Percentiles rank a stretch among this genome's conserved stretches.
Conservation (phyloP, 2,329 filamentous ascomycete species). For the Colletotrichum theobromicola region DNA sequence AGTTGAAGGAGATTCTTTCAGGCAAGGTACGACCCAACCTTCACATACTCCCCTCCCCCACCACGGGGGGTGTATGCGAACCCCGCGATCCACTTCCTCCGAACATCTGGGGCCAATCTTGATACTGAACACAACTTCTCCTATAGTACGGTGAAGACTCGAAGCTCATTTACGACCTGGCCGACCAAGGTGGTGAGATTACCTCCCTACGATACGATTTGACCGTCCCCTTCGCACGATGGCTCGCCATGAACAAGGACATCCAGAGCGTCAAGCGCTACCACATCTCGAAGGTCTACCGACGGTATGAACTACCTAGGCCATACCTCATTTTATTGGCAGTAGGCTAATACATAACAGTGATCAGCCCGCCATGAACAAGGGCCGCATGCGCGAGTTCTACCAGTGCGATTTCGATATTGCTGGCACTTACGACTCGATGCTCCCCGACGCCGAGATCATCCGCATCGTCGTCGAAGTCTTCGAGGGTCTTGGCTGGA, state of each 20-base stretch:
- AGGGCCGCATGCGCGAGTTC: conserved; percentile 93
- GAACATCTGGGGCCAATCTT: neutral
- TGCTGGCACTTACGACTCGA: conserved; percentile 84
- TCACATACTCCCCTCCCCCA: neutral
- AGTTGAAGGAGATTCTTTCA: conserved; percentile 83
- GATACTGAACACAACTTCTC: neutral
- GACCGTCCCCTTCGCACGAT: conserved; percentile 89
- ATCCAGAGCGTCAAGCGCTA: conserved; percentile 90
- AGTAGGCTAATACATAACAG: conserved; percentile 42
- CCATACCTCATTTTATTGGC: neutral
- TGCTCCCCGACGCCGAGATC: conserved; percentile 92
- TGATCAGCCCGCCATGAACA: conserved; percentile 84
- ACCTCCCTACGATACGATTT: conserved; percentile 82
- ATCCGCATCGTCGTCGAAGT: conserved; percentile 84
- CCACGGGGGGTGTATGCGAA: neutral
- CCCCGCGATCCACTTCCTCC: conserved; percentile 11
- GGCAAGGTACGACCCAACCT: conserved; percentile 61
- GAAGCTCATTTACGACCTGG: conserved; percentile 68
- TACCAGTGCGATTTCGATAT: conserved; percentile 98
- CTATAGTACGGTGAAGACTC: conserved; percentile 73
- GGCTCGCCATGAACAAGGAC: conserved; percentile 87
- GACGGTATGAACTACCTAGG: conserved; percentile 22
- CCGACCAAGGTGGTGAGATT: conserved; percentile 85
- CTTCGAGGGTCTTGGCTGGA: conserved; percentile 80
- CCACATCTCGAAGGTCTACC: conserved; percentile 87